Evolutionary conservation across 2,329 filamentous ascomycete genomes (phyloP).

Genomic region (Xylaria sp.): DNA sequence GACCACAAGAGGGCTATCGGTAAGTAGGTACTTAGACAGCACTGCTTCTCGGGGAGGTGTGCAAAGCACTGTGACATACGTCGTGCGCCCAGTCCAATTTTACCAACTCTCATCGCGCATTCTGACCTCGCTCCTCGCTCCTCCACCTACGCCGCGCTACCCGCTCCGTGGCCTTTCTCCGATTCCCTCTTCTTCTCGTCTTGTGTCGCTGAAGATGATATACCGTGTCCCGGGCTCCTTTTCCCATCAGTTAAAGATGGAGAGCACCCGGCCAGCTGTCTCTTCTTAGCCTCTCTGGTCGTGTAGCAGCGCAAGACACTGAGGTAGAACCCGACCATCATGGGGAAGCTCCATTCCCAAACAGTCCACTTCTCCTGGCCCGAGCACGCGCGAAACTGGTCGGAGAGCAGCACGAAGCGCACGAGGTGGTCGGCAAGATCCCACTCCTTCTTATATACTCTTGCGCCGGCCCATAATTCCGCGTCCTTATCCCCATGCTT

Average conservation of each 20-base stretch:
- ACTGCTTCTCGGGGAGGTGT: background rate
- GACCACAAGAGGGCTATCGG: background rate
- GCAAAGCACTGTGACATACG: background rate
- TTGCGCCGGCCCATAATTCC: constrained; percentile 35
- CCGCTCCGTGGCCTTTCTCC: background rate
- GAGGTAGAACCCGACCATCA: constrained; percentile 42
- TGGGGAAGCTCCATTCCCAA: constrained; percentile 37
- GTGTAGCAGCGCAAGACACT: constrained; percentile 44
- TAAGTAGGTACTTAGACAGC: background rate
- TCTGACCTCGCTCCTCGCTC: background rate
- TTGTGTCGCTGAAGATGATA: background rate
- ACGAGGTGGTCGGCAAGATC: constrained; percentile 43
- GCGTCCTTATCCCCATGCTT: constrained; percentile 42
- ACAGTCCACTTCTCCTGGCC: constrained; percentile 40
- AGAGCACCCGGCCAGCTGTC: constrained; percentile 29
- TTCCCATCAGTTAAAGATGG: constrained; percentile 14
- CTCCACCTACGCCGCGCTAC: background rate
- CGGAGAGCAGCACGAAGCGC: constrained; percentile 45
- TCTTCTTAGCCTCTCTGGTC: constrained; percentile 40
- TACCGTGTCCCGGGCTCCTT: constrained; percentile 26
- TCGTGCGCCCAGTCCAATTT: background rate
- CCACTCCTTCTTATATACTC: constrained; percentile 39
- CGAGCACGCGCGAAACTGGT: constrained; percentile 37
- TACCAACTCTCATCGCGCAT: background rate
- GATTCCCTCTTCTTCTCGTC: background rate